phyloP scores from a whole-genome alignment of 495 filamentous ascomycete species.

The Talaromyces liani region DNA sequence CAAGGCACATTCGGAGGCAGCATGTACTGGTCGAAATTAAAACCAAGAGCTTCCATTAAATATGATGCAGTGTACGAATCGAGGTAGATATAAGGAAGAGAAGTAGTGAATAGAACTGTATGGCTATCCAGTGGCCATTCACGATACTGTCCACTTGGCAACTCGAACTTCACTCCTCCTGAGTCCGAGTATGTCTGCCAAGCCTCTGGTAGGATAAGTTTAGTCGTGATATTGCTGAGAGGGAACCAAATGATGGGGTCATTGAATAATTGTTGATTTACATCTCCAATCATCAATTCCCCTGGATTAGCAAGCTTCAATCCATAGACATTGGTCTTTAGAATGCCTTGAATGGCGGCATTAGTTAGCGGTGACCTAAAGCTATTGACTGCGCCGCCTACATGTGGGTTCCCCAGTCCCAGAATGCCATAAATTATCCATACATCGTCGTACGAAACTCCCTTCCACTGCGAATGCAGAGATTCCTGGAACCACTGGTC shows the following conservation, averaged over 20 bases:
- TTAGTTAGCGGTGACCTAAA: background rate
- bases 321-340: conserved; percentile 4
- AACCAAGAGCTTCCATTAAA: background rate
- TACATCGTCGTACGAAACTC: conserved; percentile 2
- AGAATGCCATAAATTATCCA: conserved; percentile 5
- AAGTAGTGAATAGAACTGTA: conserved; percentile 1
- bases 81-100: conserved; percentile 1
- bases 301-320: conserved; percentile 1
- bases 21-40: background rate
- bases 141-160: conserved; percentile 6
- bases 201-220: conserved; percentile 2
- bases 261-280: conserved; percentile 2
- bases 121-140: conserved; percentile 1
- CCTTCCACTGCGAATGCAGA: background rate
- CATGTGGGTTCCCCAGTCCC: conserved; percentile 6
- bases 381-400: background rate
- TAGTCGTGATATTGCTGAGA: background rate
- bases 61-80: background rate
- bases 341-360: background rate
- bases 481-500: conserved; percentile 8
- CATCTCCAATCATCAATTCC: conserved; percentile 4
- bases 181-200: conserved; percentile 1
- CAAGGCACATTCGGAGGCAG: conserved; percentile 5
- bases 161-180: conserved; percentile 1
- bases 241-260: conserved; percentile 1